Conservation (phyloP, 257 asterid genomes). For the Ballota nigra region DNA sequence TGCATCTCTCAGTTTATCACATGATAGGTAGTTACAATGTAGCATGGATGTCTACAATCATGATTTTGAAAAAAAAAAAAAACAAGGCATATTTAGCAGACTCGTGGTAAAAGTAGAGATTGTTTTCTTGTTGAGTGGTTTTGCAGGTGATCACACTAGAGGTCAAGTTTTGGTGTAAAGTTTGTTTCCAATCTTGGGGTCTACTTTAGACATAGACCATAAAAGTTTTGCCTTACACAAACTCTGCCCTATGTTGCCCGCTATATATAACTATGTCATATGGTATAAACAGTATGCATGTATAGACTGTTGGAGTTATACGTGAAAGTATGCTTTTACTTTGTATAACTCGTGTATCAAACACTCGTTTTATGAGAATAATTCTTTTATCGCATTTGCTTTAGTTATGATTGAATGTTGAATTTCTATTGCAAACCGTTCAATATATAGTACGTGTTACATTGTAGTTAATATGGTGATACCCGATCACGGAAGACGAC, state of each 20-base stretch:
- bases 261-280: background rate
- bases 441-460: too few species aligned
- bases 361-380: too few species aligned
- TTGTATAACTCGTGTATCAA: too few species aligned
- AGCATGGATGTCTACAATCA: too few species aligned
- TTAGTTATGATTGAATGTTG: too few species aligned
- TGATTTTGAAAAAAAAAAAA: background rate
- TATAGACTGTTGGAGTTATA: too few species aligned
- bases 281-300: background rate
- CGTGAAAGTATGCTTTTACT: too few species aligned
- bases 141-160: background rate
- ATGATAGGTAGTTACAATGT: background rate
- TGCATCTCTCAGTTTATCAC: background rate
- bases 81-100: background rate
- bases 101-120: background rate
- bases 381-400: too few species aligned
- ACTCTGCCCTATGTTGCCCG: background rate
- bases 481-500: too few species aligned
- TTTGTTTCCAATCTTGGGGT: background rate
- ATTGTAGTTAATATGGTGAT: too few species aligned
- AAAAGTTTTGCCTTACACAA: too few species aligned
- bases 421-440: too few species aligned
- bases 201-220: background rate
- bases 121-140: background rate
- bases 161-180: background rate